Evolutionary conservation across 306 rosid genomes (phyloP).

Genomic region (Senna tora): DNA sequence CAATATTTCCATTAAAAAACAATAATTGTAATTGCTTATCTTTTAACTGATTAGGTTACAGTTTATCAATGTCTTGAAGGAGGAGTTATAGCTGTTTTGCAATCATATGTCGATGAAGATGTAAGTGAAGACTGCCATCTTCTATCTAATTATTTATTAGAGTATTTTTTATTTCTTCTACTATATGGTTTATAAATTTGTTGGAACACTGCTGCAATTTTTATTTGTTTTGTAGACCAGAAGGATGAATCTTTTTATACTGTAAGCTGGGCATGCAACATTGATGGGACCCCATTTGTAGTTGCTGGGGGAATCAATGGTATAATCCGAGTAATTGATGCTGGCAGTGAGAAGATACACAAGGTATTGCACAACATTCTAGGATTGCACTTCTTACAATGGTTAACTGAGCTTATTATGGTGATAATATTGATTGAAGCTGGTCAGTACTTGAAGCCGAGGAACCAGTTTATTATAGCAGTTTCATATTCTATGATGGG

Average conservation of each 20-base stretch:
- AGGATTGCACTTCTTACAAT: not conserved
- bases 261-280: conserved; percentile 82
- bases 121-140: conserved; percentile 50
- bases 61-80: conserved; percentile 57
- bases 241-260: conserved; percentile 97
- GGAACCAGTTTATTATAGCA: not conserved
- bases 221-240: conserved; percentile 69
- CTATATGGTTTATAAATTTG: not conserved
- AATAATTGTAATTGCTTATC: conserved; percentile 1
- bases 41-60: conserved; percentile 52
- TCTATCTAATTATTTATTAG: conserved; percentile 1
- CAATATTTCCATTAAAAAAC: not conserved
- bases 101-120: conserved; percentile 92
- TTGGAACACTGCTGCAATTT: conserved; percentile 34
- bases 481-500: conserved; percentile 20
- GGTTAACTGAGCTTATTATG: not conserved
- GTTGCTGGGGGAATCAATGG: conserved; percentile 97
- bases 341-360: conserved; percentile 82
- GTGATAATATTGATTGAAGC: conserved; percentile 6
- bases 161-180: not conserved
- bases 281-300: conserved; percentile 67
- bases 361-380: conserved; percentile 57
- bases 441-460: conserved; percentile 27
- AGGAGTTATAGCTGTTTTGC: conserved; percentile 87
- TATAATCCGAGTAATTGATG: conserved; percentile 76